These are phyloP conservation scores for Zopfochytrium polystomum DNA, from an alignment of 371 early-diverging fungal species.

Conservation along the genomic window DNA sequence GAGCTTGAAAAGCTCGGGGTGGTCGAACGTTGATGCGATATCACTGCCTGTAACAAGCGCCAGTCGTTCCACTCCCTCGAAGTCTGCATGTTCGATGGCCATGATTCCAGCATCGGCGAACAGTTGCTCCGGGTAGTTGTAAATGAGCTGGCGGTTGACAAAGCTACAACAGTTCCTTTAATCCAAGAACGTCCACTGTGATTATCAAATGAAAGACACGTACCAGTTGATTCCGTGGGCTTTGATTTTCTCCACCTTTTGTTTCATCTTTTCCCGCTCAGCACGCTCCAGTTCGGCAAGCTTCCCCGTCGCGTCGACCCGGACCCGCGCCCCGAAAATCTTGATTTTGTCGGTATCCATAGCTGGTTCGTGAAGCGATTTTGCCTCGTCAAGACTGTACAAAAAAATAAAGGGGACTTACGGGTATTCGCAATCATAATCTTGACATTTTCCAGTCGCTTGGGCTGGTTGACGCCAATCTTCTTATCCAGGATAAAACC, in stretches of 20 bases:
- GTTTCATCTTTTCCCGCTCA: conserved; percentile 98
- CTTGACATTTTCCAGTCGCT: conserved; percentile 92
- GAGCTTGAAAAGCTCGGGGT: conserved; percentile 90
- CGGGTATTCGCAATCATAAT: conserved; percentile 98
- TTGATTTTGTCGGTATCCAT: conserved; percentile 99
- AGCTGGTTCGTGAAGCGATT: conserved; percentile 41
- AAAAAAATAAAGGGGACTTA: conserved; percentile 40
- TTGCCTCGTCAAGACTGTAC: conserved; percentile 4
- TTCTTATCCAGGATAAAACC: conserved; percentile 99
- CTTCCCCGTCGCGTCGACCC: conserved; percentile 95
- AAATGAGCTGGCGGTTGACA: conserved; percentile 99
- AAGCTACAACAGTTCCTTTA: conserved; percentile 28
- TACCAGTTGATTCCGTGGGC: conserved; percentile 97
- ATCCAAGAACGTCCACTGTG: neutral
- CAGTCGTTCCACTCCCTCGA: conserved; percentile 98
- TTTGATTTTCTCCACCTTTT: conserved; percentile 98
- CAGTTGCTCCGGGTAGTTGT: conserved; percentile 99
- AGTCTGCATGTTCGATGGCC: conserved; percentile 99
- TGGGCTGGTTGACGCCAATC: conserved; percentile 96
- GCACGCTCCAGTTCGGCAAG: conserved; percentile 98
- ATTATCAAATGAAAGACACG: conserved; percentile 1
- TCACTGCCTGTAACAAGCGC: conserved; percentile 97
- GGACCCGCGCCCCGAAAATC: conserved; percentile 97
- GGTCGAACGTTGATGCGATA: conserved; percentile 98
- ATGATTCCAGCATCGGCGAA: conserved; percentile 95